These are phyloP conservation scores for Rhizophagus clarus DNA, from an alignment of 192 early-diverging fungal genomes.

Conservation along the genomic window DNA sequence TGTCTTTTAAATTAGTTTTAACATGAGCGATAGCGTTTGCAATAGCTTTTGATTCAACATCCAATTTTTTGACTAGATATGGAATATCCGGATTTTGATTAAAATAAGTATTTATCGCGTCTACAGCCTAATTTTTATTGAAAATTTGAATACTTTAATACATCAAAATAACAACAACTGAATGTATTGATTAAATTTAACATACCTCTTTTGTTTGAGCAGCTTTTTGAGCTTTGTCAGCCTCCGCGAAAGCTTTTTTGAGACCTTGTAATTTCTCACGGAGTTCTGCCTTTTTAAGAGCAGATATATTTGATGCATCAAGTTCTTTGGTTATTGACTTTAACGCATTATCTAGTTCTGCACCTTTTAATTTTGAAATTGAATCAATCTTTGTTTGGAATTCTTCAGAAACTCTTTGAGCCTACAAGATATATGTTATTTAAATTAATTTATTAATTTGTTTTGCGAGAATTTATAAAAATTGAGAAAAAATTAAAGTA, in stretches of 20 bases:
- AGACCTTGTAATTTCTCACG: conserved; percentile 70
- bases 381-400: conserved; percentile 65
- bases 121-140: conserved; percentile 49
- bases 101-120: conserved; percentile 75
- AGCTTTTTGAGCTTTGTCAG: conserved; percentile 88
- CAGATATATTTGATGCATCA: conserved; percentile 77
- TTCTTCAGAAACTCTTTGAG: conserved; percentile 66
- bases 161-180: neutral
- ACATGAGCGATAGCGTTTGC: conserved; percentile 74
- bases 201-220: conserved; percentile 76
- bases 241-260: conserved; percentile 85
- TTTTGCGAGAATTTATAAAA: neutral
- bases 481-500: neutral
- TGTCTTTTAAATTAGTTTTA: conserved; percentile 74
- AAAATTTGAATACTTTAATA: neutral
- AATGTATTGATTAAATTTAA: neutral
- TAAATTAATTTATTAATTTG: neutral
- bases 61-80: conserved; percentile 61
- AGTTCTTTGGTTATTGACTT: conserved; percentile 82
- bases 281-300: conserved; percentile 74
- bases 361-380: conserved; percentile 59
- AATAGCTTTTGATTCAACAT: conserved; percentile 84
- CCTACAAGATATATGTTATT: conserved; percentile 35
- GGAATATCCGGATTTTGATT: conserved; percentile 61
- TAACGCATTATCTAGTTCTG: conserved; percentile 72